These are phyloP conservation scores for Coccomyxa sp. DNA, from an alignment of 139 green algal species.

Conservation along the genomic window DNA sequence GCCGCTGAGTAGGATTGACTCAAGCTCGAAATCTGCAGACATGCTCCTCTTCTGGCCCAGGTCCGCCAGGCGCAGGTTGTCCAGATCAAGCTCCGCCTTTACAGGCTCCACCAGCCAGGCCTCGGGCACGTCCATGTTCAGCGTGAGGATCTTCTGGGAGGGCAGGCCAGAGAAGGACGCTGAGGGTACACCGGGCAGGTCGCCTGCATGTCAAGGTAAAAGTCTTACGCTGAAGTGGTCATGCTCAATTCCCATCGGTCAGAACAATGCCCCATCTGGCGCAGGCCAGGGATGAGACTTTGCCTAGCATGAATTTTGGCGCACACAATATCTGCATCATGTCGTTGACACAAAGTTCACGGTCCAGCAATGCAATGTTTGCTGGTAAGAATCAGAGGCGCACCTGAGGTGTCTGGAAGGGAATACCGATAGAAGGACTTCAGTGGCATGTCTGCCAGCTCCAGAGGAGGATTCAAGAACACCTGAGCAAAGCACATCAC, in stretches of 20 bases:
- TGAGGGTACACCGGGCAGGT: conserved; percentile 23
- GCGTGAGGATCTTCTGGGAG: conserved; percentile 67
- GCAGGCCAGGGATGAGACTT: too few species aligned
- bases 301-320: too few species aligned
- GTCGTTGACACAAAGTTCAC: too few species aligned
- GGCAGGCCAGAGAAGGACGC: conserved; percentile 63
- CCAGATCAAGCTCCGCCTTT: conserved; percentile 62
- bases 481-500: too few species aligned
- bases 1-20: conserved; percentile 91
- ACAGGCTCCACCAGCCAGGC: conserved; percentile 86
- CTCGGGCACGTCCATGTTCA: conserved; percentile 91
- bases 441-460: conserved; percentile 78
- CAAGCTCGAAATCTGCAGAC: conserved; percentile 88
- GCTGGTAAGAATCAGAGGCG: too few species aligned
- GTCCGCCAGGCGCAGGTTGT: conserved; percentile 89
- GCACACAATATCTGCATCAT: too few species aligned
- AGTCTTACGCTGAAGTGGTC: too few species aligned
- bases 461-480: conserved; percentile 53
- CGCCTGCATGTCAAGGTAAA: conserved; percentile 6
- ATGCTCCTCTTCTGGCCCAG: too few species aligned
- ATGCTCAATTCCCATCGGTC: too few species aligned
- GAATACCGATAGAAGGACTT: conserved; percentile 88
- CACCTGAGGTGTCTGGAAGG: conserved; percentile 30
- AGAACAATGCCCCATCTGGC: too few species aligned
- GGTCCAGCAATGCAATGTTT: too few species aligned